These are phyloP conservation scores for Echinosophora koreensis DNA, from an alignment of 306 rosid species.

Conservation along the genomic window DNA sequence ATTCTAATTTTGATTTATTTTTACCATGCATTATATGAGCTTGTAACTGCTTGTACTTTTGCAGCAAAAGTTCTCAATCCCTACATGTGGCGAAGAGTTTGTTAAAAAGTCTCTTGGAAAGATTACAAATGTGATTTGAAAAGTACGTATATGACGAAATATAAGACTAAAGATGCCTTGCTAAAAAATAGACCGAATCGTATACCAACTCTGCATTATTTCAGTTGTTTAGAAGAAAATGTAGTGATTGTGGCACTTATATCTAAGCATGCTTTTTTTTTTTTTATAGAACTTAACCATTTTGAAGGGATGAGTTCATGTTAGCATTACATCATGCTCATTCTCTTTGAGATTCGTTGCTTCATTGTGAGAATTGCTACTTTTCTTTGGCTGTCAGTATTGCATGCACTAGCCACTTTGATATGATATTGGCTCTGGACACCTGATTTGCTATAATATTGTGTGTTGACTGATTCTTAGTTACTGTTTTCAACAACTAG, in stretches of 20 bases:
- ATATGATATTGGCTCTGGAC: slow-evolving; percentile 39
- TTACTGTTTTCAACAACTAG: slow-evolving; percentile 44
- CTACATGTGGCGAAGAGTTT: too few species aligned
- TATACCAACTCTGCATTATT: slow-evolving; percentile 12
- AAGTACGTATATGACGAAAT: too few species aligned
- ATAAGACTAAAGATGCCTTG: too few species aligned
- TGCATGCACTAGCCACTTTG: slow-evolving; percentile 5
- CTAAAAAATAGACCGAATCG: too few species aligned
- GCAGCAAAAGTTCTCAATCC: too few species aligned
- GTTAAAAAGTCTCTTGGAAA: too few species aligned
- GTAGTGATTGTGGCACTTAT: slow-evolving; percentile 43
- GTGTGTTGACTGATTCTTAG: slow-evolving; percentile 41
- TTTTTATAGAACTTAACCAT: slow-evolving; percentile 38
- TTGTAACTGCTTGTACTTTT: too few species aligned
- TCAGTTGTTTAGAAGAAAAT: slow-evolving; percentile 43
- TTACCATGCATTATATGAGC: too few species aligned
- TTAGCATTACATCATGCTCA: slow-evolving; percentile 36
- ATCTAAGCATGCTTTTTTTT: slow-evolving; percentile 40
- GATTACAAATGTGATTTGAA: too few species aligned
- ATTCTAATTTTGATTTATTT: too few species aligned
- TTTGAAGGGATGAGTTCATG: slow-evolving; percentile 43
- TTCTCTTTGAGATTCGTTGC: slow-evolving; percentile 34
- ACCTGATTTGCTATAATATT: slow-evolving; percentile 35
- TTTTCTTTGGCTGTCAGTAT: background rate
- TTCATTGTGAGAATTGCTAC: slow-evolving; percentile 44